Evolutionary conservation across 352 stramenopile species (phyloP), one percentile per base, ranked within the genome.

Genomic region (Phytophthora kernoviae): DNA sequence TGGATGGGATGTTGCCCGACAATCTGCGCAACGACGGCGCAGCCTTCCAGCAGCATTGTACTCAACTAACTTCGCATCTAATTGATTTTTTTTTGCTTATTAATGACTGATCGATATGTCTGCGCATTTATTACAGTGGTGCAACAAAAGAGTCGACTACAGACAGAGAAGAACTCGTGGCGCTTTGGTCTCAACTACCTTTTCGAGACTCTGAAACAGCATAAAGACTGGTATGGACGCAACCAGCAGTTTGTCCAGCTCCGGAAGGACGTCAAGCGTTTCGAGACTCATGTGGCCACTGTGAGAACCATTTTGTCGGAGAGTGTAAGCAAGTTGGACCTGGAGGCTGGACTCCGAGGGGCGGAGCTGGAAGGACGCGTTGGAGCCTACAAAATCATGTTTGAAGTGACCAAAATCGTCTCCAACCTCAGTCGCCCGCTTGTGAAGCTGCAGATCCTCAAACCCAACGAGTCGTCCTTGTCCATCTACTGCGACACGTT

Each of bases 211-310:
- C 79, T 95, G 59, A 91, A 92, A 62, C 81, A 95, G 66, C 87
- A 95, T 63, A 93, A 93, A 60, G 87, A 95, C 52, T 95, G 87
- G 87, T 92, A 93, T 65, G 80, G 68, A 39, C 87, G 87, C 54
- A 95, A 95, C 70, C 87, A 95, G 75, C 87, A 95, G 73, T 95
- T 84, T 56, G 87, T 95, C 54, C 87, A 95, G 66, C 68, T 95
- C 12, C 77, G 77, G 49, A 95, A 93, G 53, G 87, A 95, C 47
- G 81, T 83, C 17, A 90, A 91, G 66, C 81, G 83, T 22, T 83
- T 92, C 51, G 83, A 96, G 59, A 59, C 52, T 30, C 87, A 96
- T 64, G 84, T 96, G 42, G 66, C 74, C 42, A 80, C 84, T 8
- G 64, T 96, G 32, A 75, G 80, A 24, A 76, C 73, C 21, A 78